Evolutionary conservation across 2,329 filamentous ascomycete species (phyloP).

Genomic region (Aspergillus fijiensis): DNA sequence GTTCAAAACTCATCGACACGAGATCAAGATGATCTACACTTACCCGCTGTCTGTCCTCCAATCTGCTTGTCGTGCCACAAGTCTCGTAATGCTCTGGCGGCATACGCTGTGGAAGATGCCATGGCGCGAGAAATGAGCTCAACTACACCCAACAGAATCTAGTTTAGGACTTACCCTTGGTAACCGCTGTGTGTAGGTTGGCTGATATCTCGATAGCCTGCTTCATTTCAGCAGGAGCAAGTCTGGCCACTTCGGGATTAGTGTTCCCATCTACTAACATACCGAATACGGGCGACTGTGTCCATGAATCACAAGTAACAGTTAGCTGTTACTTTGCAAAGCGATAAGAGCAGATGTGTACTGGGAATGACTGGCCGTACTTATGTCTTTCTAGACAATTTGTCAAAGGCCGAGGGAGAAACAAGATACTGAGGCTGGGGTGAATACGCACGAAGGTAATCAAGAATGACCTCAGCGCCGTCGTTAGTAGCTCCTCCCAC

Average conservation of each 20-base stretch:
- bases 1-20: background rate
- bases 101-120: constrained; percentile 44
- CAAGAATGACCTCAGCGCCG: constrained; percentile 48
- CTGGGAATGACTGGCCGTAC: constrained; percentile 26
- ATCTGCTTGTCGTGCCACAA: constrained; percentile 61
- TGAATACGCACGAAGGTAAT: constrained; percentile 50
- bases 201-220: constrained; percentile 58
- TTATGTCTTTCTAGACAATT: constrained; percentile 48
- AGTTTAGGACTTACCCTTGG: constrained; percentile 46
- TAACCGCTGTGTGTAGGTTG: constrained; percentile 62
- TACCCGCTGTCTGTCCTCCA: constrained; percentile 56
- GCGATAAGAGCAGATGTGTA: background rate
- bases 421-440: background rate
- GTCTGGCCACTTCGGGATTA: background rate
- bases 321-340: constrained; percentile 1
- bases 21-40: constrained; percentile 8
- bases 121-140: background rate
- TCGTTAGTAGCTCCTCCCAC: constrained; percentile 12
- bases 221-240: background rate
- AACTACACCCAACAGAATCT: background rate
- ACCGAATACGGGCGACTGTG: constrained; percentile 55
- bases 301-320: constrained; percentile 8
- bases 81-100: constrained; percentile 62
- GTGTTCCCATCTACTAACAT: background rate
- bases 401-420: background rate